Base-by-base conservation (phyloP, 169 alveolate species). In the Eimeria tenella region DNA sequence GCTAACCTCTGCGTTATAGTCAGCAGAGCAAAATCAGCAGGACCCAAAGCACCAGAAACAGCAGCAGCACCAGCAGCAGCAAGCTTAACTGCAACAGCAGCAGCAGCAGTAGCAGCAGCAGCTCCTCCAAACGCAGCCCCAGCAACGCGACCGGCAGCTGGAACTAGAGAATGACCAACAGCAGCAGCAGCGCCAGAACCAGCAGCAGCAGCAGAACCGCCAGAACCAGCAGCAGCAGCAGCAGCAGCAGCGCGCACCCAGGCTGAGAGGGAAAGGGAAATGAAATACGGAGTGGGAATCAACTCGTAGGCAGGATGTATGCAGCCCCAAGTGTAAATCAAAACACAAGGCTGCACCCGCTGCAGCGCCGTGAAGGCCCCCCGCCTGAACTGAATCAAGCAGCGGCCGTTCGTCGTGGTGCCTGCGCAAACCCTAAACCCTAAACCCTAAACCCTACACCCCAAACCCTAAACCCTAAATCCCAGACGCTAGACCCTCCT, bases 361-460 rank as follows among this genome's bases (percentile, higher is more conserved):
- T 62, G 52, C 63, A 86, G 62, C 42, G 70, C 73, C 42, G 83
- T 21, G 53, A 86, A 86, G 4, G 74, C 93, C 5, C 93, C 93
- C n/a, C 93, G 79, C 23, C 93, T 49, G 19, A 86, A 86, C 68
- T 25, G 93, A 6, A 86, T 58, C 68, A 86, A 50, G 15, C 93
- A 15, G 13, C 79, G 63, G 52, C 93, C 93, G n/a, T 86, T 86
- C 11, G 93, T 86, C 4, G 93, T 86, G 7, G 93, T 86, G 5
- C 93, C 93, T 86, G 93, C 1, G 23, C 75, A 65, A 8, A 65
- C 19, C 65, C 7, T 11, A 56, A 56, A 56, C 65, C 65, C 65
- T 56, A 56, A 56, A 56, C 65, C 65, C 65, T 56, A 56, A 56
- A 56, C 65, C 65, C 65, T 11, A 56, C 7, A 7, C 25, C 19